Evolutionary conservation across 345 rosid species (phyloP), one percentile per base, ranked within the genome.

Genomic region (Boechera divaricarpa): DNA sequence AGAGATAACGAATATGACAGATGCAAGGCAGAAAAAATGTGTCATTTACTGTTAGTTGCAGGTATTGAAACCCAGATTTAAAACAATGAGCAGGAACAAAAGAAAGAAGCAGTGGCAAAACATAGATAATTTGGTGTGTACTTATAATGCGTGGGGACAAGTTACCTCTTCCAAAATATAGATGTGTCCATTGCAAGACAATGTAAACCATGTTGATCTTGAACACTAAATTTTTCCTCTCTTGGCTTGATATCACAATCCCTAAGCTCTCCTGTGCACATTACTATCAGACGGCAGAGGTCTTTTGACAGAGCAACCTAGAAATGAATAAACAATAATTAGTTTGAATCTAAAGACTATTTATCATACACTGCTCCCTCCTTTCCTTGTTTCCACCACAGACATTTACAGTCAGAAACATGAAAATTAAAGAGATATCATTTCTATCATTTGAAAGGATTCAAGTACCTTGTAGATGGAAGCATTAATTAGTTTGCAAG

Each of bases 251-350:
- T 72, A 42, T 44, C 74, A 72, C 80, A 86, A 84, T 83, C 81
- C 59, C 74, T 77, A 69, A 94, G 86, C 81, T 88, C 86, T 80
- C 98, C 98, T 26, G 90, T 85, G 86, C 97, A 90, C 74, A 87
- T 81, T 77, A 92, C 91, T 38, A 80, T 86, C 84, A 92, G 77
- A 77, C 70, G 90, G 78, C 92, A 88, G 45, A 94, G 98, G 82
- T 94, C 95, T 81, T 87, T 94, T 38, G 98, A 92, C 81, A 94
- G 71, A 78, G 96, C 89, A 66, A 92, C 88, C 98, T 94, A 81
- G 39, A 45, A 82, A 55, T 52, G 65, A 67, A 13, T 13, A 48
- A 7, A 72, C 33, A 67, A 41, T 53, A 66, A 33, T 73, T 11
- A 72, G 52, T 67, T 52, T n/a, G 57, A 72, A 32, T 47, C 16